Base-by-base conservation (phyloP, 495 filamentous ascomycete genomes). In the Astrocystis sublimbata region DNA sequence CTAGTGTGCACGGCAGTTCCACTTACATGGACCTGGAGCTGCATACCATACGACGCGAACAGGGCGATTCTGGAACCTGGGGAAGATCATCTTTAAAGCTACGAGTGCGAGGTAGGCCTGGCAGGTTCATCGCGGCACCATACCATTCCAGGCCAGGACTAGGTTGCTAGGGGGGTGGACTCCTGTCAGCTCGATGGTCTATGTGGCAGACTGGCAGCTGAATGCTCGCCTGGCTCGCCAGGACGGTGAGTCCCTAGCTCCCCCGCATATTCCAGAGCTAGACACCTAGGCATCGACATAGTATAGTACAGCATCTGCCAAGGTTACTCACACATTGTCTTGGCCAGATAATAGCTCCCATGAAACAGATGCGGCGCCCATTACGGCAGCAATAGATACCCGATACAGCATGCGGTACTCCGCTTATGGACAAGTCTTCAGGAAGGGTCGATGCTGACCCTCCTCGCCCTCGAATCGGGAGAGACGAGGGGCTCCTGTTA, bases 21-120 rank as follows among this genome's bases (percentile, higher is more conserved):
- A 15, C 9, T 24, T 7, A 35, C 43, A 36, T 46, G 26, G n/a
- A 41, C 45, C 45, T 28, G 28, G n/a, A 51, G 50, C 33, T 40
- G 36, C 31, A 42, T 51, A 40, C 35, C 59, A 28, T 50, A 35
- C 45, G 55, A 42, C 53, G 61, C 49, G 12, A 53, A 43, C 36
- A 53, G 19, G 51, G 49, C 41, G 51, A 65, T 59, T 50, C 46
- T 26, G 52, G 26, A 63, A 60, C 58, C 59, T 63, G 66, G 66
- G 66, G 64, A 66, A 61, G 43, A 51, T 66, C 60, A 58, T 50
- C 21, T 53, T 70, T 70, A 68, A 65, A 60, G 68, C 62, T 65
- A n/a, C n/a, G n/a, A n/a, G n/a, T n/a, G n/a, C n/a, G n/a, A n/a
- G n/a, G n/a, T n/a, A n/a, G n/a, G n/a, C n/a, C n/a, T n/a, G n/a